A percentile compares a stretch with the other conserved stretches of the same genome.
Evolutionary conservation across 768 basidiomycete species (phyloP).

Genomic region (Chalciporus sphaerocephalus): DNA sequence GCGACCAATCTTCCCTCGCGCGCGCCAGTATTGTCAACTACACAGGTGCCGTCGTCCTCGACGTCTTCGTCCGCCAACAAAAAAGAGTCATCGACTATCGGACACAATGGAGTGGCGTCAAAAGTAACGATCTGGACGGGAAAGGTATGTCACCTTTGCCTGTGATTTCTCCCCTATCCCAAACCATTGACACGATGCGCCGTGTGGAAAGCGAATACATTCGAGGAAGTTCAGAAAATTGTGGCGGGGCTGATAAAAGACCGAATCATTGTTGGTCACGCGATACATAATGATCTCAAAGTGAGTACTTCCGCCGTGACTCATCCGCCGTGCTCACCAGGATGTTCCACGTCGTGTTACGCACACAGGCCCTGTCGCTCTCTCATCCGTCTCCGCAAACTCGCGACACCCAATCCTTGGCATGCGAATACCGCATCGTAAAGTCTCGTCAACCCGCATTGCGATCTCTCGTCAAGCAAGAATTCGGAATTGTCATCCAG

Average conservation of each 20-base stretch:
- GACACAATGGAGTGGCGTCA: slow-evolving; percentile 84
- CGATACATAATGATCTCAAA: slow-evolving; percentile 86
- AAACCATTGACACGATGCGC: neutral
- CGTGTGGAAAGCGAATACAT: slow-evolving; percentile 67
- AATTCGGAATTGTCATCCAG: slow-evolving; percentile 79
- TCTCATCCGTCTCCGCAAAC: slow-evolving; percentile 62
- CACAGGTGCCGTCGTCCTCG: slow-evolving; percentile 72
- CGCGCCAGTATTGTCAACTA: slow-evolving; percentile 90
- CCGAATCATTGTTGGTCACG: slow-evolving; percentile 84
- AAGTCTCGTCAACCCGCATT: slow-evolving; percentile 70
- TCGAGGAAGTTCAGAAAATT: slow-evolving; percentile 71
- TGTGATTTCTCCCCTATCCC: neutral
- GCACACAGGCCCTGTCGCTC: slow-evolving; percentile 52
- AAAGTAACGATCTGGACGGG: slow-evolving; percentile 65
- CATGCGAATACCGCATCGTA: slow-evolving; percentile 53
- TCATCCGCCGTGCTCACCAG: neutral
- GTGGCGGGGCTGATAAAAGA: slow-evolving; percentile 76
- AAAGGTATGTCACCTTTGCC: slow-evolving; percentile 39
- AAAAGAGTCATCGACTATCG: slow-evolving; percentile 91
- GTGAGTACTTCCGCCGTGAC: slow-evolving; percentile 28
- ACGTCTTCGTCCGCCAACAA: slow-evolving; percentile 80
- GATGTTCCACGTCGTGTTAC: neutral
- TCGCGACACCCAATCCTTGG: slow-evolving; percentile 67
- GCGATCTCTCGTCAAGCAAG: slow-evolving; percentile 73
- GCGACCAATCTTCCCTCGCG: slow-evolving; percentile 78